Conservation (phyloP, 139 green algal genomes). For the Ulvella scutata region DNA sequence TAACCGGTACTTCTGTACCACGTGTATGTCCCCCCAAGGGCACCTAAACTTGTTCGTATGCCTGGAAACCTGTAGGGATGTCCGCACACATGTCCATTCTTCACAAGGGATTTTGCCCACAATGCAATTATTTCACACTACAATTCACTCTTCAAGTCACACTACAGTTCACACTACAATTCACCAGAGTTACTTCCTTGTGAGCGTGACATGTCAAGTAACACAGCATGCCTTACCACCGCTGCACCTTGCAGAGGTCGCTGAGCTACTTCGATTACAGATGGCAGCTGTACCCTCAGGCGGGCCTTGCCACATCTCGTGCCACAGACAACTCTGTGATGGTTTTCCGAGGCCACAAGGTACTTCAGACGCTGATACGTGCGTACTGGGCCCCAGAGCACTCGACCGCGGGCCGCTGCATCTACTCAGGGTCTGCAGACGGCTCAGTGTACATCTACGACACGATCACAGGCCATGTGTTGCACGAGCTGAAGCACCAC, state of each 20-base stretch:
- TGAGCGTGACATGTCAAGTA: too few species aligned
- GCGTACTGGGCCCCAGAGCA: constrained; percentile 64
- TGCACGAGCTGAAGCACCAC: constrained; percentile 36
- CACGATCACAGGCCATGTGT: constrained; percentile 45
- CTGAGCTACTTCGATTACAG: constrained; percentile 15
- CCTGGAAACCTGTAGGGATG: too few species aligned
- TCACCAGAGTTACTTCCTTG: too few species aligned
- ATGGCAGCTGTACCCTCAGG: constrained; percentile 15
- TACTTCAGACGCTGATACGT: constrained; percentile 82
- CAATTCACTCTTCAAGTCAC: too few species aligned
- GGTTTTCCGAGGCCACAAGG: constrained; percentile 73
- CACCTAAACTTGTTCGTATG: too few species aligned
- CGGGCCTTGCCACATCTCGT: constrained; percentile 25
- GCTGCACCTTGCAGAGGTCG: background rate
- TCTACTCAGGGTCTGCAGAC: constrained; percentile 69
- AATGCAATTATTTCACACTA: too few species aligned
- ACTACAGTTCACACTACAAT: too few species aligned
- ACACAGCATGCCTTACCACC: too few species aligned
- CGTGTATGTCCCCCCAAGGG: too few species aligned
- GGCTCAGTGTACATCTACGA: constrained; percentile 67
- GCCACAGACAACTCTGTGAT: constrained; percentile 63
- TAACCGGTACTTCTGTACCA: too few species aligned
- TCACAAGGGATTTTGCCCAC: too few species aligned
- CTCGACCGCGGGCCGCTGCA: constrained; percentile 61
- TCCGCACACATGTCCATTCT: too few species aligned